These are phyloP conservation scores for Daedaleopsis nitida DNA, from an alignment of 768 basidiomycete species.

Conservation along the genomic window DNA sequence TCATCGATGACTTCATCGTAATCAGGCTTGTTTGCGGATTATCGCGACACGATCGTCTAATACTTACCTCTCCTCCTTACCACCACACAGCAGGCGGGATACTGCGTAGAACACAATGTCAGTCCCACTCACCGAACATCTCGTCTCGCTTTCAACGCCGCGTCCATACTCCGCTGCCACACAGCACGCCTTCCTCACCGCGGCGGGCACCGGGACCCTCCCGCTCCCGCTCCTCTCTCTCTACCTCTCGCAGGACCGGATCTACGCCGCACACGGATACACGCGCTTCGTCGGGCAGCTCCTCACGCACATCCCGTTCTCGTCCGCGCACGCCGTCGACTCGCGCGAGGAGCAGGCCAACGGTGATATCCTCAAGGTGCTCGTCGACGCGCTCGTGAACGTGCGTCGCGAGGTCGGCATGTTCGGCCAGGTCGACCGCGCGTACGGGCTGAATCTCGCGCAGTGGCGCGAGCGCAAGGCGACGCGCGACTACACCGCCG, in stretches of 20 bases:
- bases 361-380: conserved; percentile 44
- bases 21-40: background rate
- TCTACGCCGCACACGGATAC: conserved; percentile 76
- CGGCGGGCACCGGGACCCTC: conserved; percentile 57
- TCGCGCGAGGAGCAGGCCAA: conserved; percentile 40
- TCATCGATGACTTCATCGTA: background rate
- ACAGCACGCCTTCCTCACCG: conserved; percentile 57
- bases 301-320: conserved; percentile 60
- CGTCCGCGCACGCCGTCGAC: conserved; percentile 32
- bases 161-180: conserved; percentile 50
- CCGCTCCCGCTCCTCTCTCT: conserved; percentile 49
- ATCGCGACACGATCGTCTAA: background rate
- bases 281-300: conserved; percentile 70
- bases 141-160: conserved; percentile 38
- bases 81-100: too few relatives aligned
- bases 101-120: background rate
- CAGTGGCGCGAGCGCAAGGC: conserved; percentile 56
- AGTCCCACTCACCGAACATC: conserved; percentile 32
- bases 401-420: conserved; percentile 60
- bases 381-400: conserved; percentile 58
- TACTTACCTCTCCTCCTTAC: too few relatives aligned
- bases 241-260: conserved; percentile 73
- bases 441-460: conserved; percentile 47
- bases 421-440: conserved; percentile 53
- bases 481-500: conserved; percentile 72